Evolutionary conservation across 148 eudicot species (phyloP).

Genomic region (Fallopia convolvulus): DNA sequence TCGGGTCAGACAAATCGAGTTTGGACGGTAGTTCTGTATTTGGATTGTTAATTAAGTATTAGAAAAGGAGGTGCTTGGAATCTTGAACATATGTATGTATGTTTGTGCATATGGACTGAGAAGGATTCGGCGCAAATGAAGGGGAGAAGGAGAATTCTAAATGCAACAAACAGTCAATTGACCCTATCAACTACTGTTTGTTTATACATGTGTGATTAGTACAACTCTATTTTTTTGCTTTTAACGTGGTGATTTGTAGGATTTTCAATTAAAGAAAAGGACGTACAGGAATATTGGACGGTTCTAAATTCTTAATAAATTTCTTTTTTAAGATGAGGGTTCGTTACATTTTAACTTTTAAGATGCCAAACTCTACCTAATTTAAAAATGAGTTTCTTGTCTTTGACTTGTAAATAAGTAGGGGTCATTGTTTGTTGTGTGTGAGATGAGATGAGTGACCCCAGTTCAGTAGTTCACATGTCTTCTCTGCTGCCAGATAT

Average conservation of each 20-base stretch:
- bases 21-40: too few species aligned
- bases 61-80: neutral
- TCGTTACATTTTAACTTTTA: too few species aligned
- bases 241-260: too few species aligned
- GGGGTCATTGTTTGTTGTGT: neutral
- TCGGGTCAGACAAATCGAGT: too few species aligned
- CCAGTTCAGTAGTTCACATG: slow-evolving; percentile 1
- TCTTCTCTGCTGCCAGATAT: neutral
- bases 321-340: too few species aligned
- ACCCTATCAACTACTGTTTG: neutral
- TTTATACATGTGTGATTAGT: too few species aligned
- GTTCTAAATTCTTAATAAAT: too few species aligned
- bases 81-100: neutral
- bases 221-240: too few species aligned
- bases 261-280: too few species aligned
- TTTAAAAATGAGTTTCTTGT: too few species aligned
- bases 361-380: too few species aligned
- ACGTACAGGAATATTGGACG: too few species aligned
- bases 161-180: neutral
- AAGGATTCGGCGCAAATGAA: neutral
- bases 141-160: neutral
- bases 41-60: neutral
- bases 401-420: neutral
- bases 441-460: neutral
- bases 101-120: neutral